Evolutionary conservation across 192 early-diverging fungal species (phyloP), one percentile per base, ranked within the genome.

Genomic region (Coemansia sp.): DNA sequence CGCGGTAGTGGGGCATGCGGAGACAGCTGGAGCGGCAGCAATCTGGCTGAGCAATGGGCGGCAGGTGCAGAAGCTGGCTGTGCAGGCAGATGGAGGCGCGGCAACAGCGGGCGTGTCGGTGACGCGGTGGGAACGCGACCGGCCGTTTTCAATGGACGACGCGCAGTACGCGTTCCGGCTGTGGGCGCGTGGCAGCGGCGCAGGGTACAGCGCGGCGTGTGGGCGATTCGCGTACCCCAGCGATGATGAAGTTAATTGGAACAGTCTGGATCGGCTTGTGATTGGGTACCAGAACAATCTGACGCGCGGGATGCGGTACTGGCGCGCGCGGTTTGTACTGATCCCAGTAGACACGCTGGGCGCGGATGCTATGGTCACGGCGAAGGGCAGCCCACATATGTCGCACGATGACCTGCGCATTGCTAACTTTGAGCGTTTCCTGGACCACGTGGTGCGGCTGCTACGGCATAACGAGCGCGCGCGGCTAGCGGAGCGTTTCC

Each of bases 251-350:
- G 94, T 95, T 72, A 89, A 91, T 31, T 98, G 97, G 97, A 98
- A 97, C 65, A 92, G 89, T 47, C 79, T 97, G 25, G 97, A 98
- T 73, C 89, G 90, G 56, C 76, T 95, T 25, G 88, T 97, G n/a
- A 83, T 91, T 19, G 95, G 95, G 31, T 90, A 93, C 60, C 88
- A 90, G 65, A 87, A 92, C 25, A 88, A 88, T 23, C 78, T 94
- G 51, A 92, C 84, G 0, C 91, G 94, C 58, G 80, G 93, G 10
- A 82, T 88, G 56, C 69, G 67, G 59, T 98, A 90, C 74, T 96
- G 92, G 92, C 81, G 95, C 8, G 86, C 93, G 0, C 83, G 97
- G 3, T 98, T 96, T 69, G 81, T 97, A 25, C 72, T 98, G 24
- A 90, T 98, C 47, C 97, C 97, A 2, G 56, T 86, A 21, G 92